Base-by-base conservation (phyloP, 768 basidiomycete species). In the Pleurotus citrinopileatus region DNA sequence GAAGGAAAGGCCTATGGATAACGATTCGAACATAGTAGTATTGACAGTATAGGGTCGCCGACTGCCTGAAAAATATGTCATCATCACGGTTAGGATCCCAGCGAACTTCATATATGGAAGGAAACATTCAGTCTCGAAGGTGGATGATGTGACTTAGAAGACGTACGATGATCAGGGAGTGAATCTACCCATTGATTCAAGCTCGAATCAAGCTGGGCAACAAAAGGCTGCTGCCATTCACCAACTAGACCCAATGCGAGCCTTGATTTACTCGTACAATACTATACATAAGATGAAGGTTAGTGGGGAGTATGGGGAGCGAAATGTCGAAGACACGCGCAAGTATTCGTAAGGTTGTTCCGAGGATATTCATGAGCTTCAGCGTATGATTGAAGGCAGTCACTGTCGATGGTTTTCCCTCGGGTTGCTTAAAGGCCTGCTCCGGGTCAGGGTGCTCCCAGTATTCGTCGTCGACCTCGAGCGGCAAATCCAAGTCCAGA, bases 1-100 rank as follows among this genome's bases (percentile, higher is more conserved):
- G 69, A 53, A 93, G 83, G 69, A 90, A 91, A 0, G 89, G 85
- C 2, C 89, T 83, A 65, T 92, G 89, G 37, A 90, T 75, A 26
- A 88, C 72, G 57, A 92, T 90, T 65, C 87, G 83, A 13, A 82
- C 70, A 54, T 85, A 74, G 60, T 89, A 80, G 55, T 78, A 77
- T 2, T 59, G 63, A n/a, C 65, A 63, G 54, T 79, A 78, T 3
- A 91, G 71, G 19, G 70, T 61, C 0, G 83, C 86, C 0, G 85
- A 86, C 68, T 89, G 85, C 48, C 79, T 73, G 65, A 90, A 76
- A 59, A 78, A 77, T 8, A 63, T 53, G 3, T 60, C 42, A 56
- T 80, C 60, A 61, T 74, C 73, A 9, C 74, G 74, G 42, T 70
- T 67, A 0, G 80, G 81, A 54, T 82, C 77, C 79, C 79, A 81